phyloP scores from a whole-genome alignment of 2,329 filamentous ascomycete genomes.

The Paracoccidioides lutzii region DNA sequence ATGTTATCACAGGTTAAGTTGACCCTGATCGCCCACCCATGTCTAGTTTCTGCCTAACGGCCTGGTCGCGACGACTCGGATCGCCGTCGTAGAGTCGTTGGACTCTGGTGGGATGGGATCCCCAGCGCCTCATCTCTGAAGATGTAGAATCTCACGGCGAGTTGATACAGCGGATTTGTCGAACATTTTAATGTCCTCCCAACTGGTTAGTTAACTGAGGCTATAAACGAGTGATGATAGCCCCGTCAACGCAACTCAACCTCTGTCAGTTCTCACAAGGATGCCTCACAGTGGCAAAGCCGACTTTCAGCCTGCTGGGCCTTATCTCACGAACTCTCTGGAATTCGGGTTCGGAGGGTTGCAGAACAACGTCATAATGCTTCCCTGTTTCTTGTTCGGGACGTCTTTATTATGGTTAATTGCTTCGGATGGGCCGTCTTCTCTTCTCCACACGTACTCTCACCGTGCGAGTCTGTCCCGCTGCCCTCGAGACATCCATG shows the following conservation, averaged over 20 bases:
- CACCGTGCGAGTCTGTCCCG: too few relatives aligned
- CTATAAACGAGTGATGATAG: background rate
- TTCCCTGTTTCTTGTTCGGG: background rate
- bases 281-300: background rate
- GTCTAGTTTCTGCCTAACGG: too few relatives aligned
- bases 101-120: too few relatives aligned
- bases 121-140: background rate
- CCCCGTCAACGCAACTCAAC: background rate
- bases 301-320: background rate
- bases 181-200: too few relatives aligned
- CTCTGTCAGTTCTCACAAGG: background rate
- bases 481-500: background rate
- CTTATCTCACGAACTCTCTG: background rate
- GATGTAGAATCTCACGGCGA: background rate
- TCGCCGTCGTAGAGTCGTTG: too few relatives aligned
- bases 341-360: background rate
- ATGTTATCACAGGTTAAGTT: too few relatives aligned
- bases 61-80: too few relatives aligned
- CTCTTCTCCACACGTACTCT: too few relatives aligned
- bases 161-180: too few relatives aligned
- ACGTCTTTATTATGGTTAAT: background rate
- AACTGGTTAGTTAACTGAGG: too few relatives aligned
- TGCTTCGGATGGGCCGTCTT: too few relatives aligned
- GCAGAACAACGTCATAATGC: background rate
- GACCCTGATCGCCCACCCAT: too few relatives aligned